Evolutionary conservation across 768 basidiomycete species (phyloP).

Genomic region (Ephemerocybe angulata): DNA sequence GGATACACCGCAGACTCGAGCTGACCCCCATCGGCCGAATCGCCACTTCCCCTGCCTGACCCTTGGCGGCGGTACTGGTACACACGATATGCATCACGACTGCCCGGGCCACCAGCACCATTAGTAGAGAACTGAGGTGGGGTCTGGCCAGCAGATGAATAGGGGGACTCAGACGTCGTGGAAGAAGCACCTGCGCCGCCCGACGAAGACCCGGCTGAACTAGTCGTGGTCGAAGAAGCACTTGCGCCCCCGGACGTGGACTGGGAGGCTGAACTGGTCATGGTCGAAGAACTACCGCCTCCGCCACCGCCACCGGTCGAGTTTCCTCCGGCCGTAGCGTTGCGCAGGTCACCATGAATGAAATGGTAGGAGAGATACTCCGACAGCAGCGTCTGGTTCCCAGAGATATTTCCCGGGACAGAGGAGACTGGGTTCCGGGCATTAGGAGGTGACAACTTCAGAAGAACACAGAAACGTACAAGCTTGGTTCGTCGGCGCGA

Average conservation of each 20-base stretch:
- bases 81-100: no score
- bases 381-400: conserved; percentile 30
- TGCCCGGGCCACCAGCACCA: no score
- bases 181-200: neutral
- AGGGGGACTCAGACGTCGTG: neutral
- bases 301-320: conserved; percentile 15
- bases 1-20: conserved; percentile 44
- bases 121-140: no score
- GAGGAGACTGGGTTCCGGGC: conserved; percentile 27
- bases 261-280: conserved; percentile 4
- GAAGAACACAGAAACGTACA: conserved; percentile 33
- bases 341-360: conserved; percentile 46
- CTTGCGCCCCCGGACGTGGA: no score
- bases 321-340: conserved; percentile 15
- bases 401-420: conserved; percentile 21
- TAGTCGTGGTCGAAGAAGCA: neutral
- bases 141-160: no score
- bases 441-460: conserved; percentile 13
- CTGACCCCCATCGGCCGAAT: conserved; percentile 7
- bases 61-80: neutral
- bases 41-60: neutral
- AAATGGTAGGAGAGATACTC: conserved; percentile 57
- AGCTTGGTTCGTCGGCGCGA: conserved; percentile 54
- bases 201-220: neutral
- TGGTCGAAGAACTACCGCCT: conserved; percentile 8